Conservation (phyloP, 768 basidiomycete genomes). For the Psilocybe subaeruginosa region DNA sequence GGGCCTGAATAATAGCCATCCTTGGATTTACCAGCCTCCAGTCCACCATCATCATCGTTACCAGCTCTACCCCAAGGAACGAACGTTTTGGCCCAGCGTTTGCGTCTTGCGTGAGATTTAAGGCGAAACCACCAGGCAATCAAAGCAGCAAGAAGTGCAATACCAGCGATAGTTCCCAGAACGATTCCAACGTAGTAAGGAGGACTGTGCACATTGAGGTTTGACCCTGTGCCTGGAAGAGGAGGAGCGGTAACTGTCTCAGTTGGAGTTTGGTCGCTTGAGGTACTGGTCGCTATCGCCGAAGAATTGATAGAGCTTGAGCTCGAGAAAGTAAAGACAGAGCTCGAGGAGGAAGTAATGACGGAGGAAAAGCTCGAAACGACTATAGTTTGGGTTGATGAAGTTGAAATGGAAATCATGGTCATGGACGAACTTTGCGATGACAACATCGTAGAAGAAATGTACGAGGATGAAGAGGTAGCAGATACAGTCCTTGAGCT, state of each 20-base stretch:
- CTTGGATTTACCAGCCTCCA: conserved; percentile 24
- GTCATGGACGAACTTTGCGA: not conserved
- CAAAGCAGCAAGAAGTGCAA: conserved; percentile 49
- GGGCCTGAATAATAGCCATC: conserved; percentile 25
- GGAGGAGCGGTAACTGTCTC: conserved; percentile 16
- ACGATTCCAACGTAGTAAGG: conserved; percentile 54
- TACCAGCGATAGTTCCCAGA: conserved; percentile 47
- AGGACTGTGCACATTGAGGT: conserved; percentile 32
- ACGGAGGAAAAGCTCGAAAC: conserved; percentile 1
- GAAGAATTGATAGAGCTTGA: conserved; percentile 1
- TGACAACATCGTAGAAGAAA: not conserved
- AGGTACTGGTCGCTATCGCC: conserved; percentile 5
- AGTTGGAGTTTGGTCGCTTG: conserved; percentile 7
- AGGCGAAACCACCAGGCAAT: conserved; percentile 52
- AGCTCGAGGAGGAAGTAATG: not conserved
- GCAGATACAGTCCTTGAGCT: not conserved
- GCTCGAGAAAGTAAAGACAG: not conserved
- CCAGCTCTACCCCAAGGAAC: conserved; percentile 37
- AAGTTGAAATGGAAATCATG: not conserved
- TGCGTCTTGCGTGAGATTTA: conserved; percentile 36
- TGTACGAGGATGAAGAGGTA: conserved; percentile 4
- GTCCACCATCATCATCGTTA: conserved; percentile 23
- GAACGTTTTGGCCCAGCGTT: conserved; percentile 34
- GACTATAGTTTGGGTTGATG: not conserved
- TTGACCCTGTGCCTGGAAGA: conserved; percentile 8